phyloP scores from a whole-genome alignment of 1,284 basidiomycete genomes.

The Ustilago curta region DNA sequence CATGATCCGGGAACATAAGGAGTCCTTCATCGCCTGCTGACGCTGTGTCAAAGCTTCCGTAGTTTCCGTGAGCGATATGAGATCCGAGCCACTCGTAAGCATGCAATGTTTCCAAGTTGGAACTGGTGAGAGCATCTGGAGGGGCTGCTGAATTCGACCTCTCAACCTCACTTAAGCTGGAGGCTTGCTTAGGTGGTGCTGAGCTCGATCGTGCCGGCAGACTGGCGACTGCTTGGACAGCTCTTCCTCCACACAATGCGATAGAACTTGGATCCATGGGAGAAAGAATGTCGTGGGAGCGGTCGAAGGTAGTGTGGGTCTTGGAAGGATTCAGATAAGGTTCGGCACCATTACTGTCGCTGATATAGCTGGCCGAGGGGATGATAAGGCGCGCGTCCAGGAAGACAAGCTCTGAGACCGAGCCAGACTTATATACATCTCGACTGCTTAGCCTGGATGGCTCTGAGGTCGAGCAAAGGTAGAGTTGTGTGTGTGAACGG shows the following conservation, averaged over 20 bases:
- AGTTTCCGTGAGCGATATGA: background rate
- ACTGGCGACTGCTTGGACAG: background rate
- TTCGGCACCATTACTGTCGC: background rate
- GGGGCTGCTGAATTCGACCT: background rate
- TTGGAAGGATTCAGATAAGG: background rate
- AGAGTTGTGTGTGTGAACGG: background rate
- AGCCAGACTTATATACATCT: background rate
- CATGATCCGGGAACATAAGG: background rate
- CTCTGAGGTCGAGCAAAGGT: background rate
- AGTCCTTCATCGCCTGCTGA: background rate
- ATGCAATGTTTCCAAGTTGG: background rate
- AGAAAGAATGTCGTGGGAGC: background rate
- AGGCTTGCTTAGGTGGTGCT: constrained; percentile 6
- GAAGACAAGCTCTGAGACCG: background rate
- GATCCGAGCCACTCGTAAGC: constrained; percentile 5
- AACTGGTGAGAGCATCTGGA: background rate
- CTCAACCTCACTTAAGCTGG: background rate
- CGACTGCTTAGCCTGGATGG: background rate
- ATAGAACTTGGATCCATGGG: constrained; percentile 15
- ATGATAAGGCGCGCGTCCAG: too few relatives aligned
- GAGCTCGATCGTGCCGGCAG: constrained; percentile 18
- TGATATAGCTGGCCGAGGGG: background rate
- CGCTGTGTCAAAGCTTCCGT: background rate
- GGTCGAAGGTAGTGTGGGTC: background rate
- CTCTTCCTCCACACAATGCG: background rate